Percentiles rank a stretch among this genome's conserved stretches.
Evolutionary conservation across 2,329 filamentous ascomycete genomes (phyloP).

Genomic region (Helotiales sp.): DNA sequence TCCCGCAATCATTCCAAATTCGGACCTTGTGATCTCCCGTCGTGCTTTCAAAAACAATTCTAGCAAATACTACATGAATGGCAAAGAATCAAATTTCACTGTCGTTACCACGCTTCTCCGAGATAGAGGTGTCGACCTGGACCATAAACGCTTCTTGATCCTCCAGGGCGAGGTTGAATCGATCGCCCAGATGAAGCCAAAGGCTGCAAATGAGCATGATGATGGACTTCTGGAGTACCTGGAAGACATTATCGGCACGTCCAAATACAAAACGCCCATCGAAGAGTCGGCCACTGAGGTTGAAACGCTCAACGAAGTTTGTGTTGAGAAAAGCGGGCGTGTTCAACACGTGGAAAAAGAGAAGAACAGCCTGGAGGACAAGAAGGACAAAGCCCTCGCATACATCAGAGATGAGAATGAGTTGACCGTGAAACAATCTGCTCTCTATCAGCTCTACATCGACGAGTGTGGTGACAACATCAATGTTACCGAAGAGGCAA

Average conservation of each 20-base stretch:
- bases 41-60: constrained; percentile 97
- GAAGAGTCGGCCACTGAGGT: constrained; percentile 91
- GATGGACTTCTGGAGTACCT: constrained; percentile 95
- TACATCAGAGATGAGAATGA: constrained; percentile 95
- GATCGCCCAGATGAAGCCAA: constrained; percentile 98
- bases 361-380: constrained; percentile 88
- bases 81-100: constrained; percentile 88
- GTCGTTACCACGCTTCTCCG: constrained; percentile 85
- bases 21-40: constrained; percentile 84
- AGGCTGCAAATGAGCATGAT: constrained; percentile 92
- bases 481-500: constrained; percentile 85
- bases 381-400: constrained; percentile 91
- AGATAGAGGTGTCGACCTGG: constrained; percentile 88
- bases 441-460: constrained; percentile 90
- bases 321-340: constrained; percentile 90
- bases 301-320: constrained; percentile 91
- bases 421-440: constrained; percentile 83
- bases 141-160: constrained; percentile 98
- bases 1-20: constrained; percentile 79
- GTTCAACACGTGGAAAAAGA: constrained; percentile 99
- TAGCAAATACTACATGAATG: constrained; percentile 98
- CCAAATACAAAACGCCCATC: constrained; percentile 96
- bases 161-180: constrained; percentile 97
- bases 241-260: constrained; percentile 98
- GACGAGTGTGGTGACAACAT: constrained; percentile 89